Conservation (phyloP, 2,329 filamentous ascomycete species). For the Fusarium protoensiforme region DNA sequence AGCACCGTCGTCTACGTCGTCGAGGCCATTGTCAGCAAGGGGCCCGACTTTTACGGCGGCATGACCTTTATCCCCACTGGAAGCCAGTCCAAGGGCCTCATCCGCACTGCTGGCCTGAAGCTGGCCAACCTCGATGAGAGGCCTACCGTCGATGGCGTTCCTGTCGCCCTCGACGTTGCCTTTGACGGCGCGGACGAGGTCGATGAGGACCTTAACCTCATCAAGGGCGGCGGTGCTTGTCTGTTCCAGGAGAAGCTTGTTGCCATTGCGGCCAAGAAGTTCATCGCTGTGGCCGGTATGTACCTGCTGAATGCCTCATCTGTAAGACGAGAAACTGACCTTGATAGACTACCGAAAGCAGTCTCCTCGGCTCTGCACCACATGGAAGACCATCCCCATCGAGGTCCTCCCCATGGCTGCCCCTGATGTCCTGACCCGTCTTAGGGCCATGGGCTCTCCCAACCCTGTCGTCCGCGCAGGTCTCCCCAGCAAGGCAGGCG, state of each 20-base stretch:
- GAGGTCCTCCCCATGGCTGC: conserved; percentile 91
- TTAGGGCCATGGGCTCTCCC: conserved; percentile 78
- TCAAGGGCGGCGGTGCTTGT: conserved; percentile 98
- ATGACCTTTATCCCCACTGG: conserved; percentile 95
- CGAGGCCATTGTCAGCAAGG: conserved; percentile 77
- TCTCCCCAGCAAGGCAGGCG: conserved; percentile 80
- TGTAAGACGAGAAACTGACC: conserved; percentile 9
- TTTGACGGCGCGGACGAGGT: conserved; percentile 99
- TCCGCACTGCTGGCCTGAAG: conserved; percentile 80
- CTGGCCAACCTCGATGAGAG: conserved; percentile 83
- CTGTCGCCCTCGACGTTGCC: conserved; percentile 79
- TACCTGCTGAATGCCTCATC: not conserved
- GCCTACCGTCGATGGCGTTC: conserved; percentile 57
- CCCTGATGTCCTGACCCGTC: conserved; percentile 77
- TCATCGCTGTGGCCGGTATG: conserved; percentile 86
- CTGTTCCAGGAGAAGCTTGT: conserved; percentile 98
- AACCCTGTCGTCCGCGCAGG: conserved; percentile 79
- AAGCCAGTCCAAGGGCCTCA: conserved; percentile 88
- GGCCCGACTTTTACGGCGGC: conserved; percentile 60
- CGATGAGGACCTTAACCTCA: conserved; percentile 92
- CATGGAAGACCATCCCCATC: conserved; percentile 90
- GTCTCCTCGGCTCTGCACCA: conserved; percentile 76
- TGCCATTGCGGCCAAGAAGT: conserved; percentile 83
- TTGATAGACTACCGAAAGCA: conserved; percentile 86
- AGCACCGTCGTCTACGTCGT: conserved; percentile 88